Evolutionary conservation across 768 basidiomycete species (phyloP), one percentile per base, ranked within the genome.

Genomic region (Suillus brevipes): DNA sequence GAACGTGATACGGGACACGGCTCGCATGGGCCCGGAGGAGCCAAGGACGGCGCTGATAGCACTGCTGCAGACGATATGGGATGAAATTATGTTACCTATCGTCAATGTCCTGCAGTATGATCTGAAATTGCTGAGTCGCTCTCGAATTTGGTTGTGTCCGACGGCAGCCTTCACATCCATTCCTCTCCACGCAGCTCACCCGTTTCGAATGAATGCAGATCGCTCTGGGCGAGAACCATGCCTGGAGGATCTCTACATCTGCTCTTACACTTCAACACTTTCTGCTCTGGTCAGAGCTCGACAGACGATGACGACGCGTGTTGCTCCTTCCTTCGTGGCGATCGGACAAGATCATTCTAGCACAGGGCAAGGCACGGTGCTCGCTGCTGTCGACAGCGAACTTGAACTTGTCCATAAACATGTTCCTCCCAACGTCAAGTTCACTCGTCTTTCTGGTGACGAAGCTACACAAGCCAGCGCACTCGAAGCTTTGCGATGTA

Each of bases 261-360:
- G 72, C 4, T 74, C 74, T 7, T 75, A 74, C 50, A 71, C 69
- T 1, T 68, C 72, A 6, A 73, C 72, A 1, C 60, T 75, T 23
- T 34, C 67, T 3, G 61, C 67, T 49, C 59, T 74, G 23, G 64
- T 71, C 40, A 64, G 63, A 20, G 31, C 60, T 43, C 18, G 16
- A 31, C 16, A 28, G 2, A 7, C 4, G 8, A 40, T 53, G 3
- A 12, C 20, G 28, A 10, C 34, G 61, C 25, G 18, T 20, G 8
- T 18, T 40, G 62, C 55, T 5, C 56, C 67, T 40, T 52, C 28
- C 13, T 53, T 65, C 6, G n/a, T 56, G 12, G 20, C 42, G 10
- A 49, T 69, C 12, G 66, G 66, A 18, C 61, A 63, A 28, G 53
- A 64, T 16, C 25, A 6, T 1, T 66, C 69, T 3, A 25, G 14